phyloP scores from a whole-genome alignment of 1,139 yeast genomes.

The Yamadazyma pseudoaaseri region DNA sequence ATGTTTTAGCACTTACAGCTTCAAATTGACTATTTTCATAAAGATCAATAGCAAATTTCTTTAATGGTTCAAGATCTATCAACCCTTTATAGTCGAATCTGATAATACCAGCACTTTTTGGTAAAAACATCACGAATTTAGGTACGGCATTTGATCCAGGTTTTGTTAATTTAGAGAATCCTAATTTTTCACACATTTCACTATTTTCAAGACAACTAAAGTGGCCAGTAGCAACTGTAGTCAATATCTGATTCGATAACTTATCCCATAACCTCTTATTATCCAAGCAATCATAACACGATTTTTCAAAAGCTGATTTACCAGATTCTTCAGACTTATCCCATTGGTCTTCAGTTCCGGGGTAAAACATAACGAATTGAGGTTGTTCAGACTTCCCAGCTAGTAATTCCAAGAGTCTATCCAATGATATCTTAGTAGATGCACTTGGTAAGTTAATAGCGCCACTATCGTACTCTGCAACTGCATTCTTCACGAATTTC shows the following conservation, averaged over 20 bases:
- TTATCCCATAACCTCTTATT: conserved; percentile 57
- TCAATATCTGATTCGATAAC: conserved; percentile 47
- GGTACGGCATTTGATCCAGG: conserved; percentile 20
- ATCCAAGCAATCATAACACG: conserved; percentile 50
- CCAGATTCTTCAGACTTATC: conserved; percentile 34
- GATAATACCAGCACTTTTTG: conserved; percentile 33
- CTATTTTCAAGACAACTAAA: conserved; percentile 55
- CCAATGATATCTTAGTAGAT: conserved; percentile 28
- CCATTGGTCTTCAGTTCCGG: conserved; percentile 46
- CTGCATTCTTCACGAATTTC: conserved; percentile 53
- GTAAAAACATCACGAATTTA: conserved; percentile 38
- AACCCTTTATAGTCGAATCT: conserved; percentile 36
- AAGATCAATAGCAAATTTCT: conserved; percentile 30
- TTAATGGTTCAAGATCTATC: conserved; percentile 26
- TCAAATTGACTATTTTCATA: conserved; percentile 39
- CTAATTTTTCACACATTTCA: conserved; percentile 51
- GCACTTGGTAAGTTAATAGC: conserved; percentile 37
- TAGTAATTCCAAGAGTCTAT: conserved; percentile 37
- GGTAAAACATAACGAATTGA: conserved; percentile 62
- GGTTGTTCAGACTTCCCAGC: conserved; percentile 52
- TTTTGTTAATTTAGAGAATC: conserved; percentile 30
- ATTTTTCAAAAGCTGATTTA: conserved; percentile 31
- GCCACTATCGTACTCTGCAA: conserved; percentile 43
- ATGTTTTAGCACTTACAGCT: conserved; percentile 34
- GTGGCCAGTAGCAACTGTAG: conserved; percentile 51